These are phyloP conservation scores for Aegilops sharonensis DNA, from an alignment of 176 grass and related monocot genomes.

Conservation along the genomic window DNA sequence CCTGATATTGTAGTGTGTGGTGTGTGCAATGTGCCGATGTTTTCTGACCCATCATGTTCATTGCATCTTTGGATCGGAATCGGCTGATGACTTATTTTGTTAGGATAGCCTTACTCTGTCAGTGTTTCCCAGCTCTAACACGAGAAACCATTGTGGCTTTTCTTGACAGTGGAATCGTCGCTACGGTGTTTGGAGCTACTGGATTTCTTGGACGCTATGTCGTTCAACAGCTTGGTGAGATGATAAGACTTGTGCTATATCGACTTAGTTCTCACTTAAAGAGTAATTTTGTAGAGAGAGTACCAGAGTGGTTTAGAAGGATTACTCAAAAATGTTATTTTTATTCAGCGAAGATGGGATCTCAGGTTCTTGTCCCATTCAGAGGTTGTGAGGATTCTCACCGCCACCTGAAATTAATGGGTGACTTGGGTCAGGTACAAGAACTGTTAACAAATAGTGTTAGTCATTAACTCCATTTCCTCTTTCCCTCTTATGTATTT, in stretches of 20 bases:
- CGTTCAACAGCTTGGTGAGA: slow-evolving; percentile 91
- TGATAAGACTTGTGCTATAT: slow-evolving; percentile 9
- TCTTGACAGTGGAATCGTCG: slow-evolving; percentile 78
- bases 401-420: slow-evolving; percentile 93
- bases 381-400: slow-evolving; percentile 92
- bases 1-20: background rate
- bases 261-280: background rate
- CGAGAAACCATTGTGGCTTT: background rate
- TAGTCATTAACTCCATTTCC: background rate
- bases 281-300: background rate
- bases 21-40: background rate
- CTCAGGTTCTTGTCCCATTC: slow-evolving; percentile 96
- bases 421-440: slow-evolving; percentile 86
- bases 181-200: slow-evolving; percentile 97
- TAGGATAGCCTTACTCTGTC: background rate
- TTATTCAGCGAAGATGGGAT: slow-evolving; percentile 92
- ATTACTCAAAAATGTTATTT: background rate
- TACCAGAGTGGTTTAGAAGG: background rate
- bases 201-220: slow-evolving; percentile 97
- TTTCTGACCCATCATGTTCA: background rate
- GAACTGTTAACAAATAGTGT: background rate
- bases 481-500: background rate
- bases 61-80: background rate
- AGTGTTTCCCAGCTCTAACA: slow-evolving; percentile 45
- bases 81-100: background rate